These are phyloP conservation scores for Taxillus chinensis DNA, from an alignment of 164 flowering plant species.

Conservation along the genomic window DNA sequence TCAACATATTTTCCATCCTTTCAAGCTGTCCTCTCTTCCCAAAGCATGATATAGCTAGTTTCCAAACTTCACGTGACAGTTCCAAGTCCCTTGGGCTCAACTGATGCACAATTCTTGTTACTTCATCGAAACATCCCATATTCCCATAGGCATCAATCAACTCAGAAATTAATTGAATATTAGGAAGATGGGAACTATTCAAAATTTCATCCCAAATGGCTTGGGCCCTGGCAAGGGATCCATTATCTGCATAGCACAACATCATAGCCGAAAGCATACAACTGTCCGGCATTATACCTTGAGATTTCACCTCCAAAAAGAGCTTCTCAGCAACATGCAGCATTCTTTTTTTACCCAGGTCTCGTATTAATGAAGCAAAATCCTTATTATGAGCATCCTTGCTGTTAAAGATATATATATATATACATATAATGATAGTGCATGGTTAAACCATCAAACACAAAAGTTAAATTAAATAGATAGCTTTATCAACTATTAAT, in stretches of 20 bases:
- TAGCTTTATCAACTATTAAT: no score
- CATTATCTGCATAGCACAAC: constrained; percentile 53
- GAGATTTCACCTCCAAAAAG: constrained; percentile 27
- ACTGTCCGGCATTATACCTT: constrained; percentile 20
- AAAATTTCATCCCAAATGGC: constrained; percentile 51
- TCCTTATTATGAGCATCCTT: constrained; percentile 1
- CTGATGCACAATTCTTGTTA: constrained; percentile 33
- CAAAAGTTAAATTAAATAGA: no score
- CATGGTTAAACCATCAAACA: no score
- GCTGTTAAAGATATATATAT: background rate
- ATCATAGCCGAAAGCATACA: constrained; percentile 40
- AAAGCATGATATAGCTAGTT: constrained; percentile 51
- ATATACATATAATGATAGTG: no score
- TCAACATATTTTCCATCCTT: constrained; percentile 54
- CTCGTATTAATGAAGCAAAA: constrained; percentile 18
- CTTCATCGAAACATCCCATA: constrained; percentile 34
- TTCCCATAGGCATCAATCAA: constrained; percentile 48
- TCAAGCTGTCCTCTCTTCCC: constrained; percentile 59
- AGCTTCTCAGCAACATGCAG: constrained; percentile 27
- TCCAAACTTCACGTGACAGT: constrained; percentile 31
- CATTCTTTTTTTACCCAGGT: constrained; percentile 19
- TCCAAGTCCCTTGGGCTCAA: constrained; percentile 25
- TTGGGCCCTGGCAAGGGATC: constrained; percentile 29
- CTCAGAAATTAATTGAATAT: constrained; percentile 27
- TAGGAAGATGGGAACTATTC: constrained; percentile 49